Evolutionary conservation across 2,329 filamentous ascomycete genomes (phyloP).

Genomic region (Exophiala spinifera): DNA sequence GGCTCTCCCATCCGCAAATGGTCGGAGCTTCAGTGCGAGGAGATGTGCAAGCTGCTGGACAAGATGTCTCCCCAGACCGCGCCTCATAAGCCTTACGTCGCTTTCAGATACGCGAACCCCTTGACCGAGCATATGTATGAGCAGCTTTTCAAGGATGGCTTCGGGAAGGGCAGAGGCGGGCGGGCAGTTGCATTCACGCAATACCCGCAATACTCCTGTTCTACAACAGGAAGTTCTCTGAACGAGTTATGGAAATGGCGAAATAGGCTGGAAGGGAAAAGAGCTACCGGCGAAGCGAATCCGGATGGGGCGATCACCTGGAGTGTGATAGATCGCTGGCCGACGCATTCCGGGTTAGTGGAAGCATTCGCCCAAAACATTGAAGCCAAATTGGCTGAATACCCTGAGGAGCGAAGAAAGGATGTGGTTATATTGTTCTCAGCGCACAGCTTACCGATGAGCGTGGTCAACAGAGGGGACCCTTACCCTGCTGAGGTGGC

Average conservation of each 20-base stretch:
- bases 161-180: conserved; percentile 84
- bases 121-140: conserved; percentile 93
- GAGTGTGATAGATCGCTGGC: conserved; percentile 99
- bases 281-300: conserved; percentile 50
- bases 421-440: conserved; percentile 88
- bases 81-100: conserved; percentile 95
- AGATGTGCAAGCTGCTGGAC: conserved; percentile 98
- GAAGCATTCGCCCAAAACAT: conserved; percentile 93
- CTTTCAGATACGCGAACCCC: conserved; percentile 91
- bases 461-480: conserved; percentile 92
- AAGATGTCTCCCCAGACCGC: conserved; percentile 86
- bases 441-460: conserved; percentile 94
- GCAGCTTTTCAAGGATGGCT: conserved; percentile 78
- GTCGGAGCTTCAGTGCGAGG: conserved; percentile 88
- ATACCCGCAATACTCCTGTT: conserved; percentile 98
- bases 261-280: conserved; percentile 75
- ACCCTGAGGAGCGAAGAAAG: conserved; percentile 74
- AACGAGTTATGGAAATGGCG: conserved; percentile 99
- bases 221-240: conserved; percentile 89
- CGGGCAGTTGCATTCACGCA: conserved; percentile 96
- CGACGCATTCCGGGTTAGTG: conserved; percentile 81
- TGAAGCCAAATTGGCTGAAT: conserved; percentile 76
- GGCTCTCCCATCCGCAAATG: conserved; percentile 98
- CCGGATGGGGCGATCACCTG: conserved; percentile 74
- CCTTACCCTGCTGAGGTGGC: conserved; percentile 94